Evolutionary conservation across 768 basidiomycete genomes (phyloP).

Genomic region (Glaciozyma martinii): DNA sequence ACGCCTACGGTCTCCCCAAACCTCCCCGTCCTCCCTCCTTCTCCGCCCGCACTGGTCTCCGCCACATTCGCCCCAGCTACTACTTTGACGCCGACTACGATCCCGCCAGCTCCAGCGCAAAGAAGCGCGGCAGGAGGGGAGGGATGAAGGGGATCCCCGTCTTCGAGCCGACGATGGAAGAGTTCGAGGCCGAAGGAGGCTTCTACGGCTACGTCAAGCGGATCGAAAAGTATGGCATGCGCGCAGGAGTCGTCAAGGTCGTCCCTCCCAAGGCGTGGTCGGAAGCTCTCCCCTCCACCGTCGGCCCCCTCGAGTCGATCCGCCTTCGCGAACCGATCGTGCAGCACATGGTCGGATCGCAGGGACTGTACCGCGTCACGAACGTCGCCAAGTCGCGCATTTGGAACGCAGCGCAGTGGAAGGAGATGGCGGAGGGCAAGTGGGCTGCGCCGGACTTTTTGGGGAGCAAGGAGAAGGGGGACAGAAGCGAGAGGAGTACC

Average conservation of each 20-base stretch:
- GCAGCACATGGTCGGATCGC: conserved; percentile 73
- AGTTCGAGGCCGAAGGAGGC: conserved; percentile 56
- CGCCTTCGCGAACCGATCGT: conserved; percentile 85
- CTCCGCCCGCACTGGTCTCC: no score
- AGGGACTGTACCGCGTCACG: conserved; percentile 75
- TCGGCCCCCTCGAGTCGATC: conserved; percentile 59
- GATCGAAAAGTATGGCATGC: conserved; percentile 80
- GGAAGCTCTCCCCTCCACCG: conserved; percentile 60
- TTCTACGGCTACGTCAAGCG: conserved; percentile 73
- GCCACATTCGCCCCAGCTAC: conserved; percentile 18
- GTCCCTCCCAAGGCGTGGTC: conserved; percentile 94
- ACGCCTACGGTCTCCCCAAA: no score
- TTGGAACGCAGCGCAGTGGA: conserved; percentile 83
- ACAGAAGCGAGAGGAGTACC: conserved; percentile 32
- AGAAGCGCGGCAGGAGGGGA: conserved; percentile 32
- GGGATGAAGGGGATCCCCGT: conserved; percentile 69
- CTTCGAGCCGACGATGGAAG: conserved; percentile 85
- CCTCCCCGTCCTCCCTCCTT: no score
- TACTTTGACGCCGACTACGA: conserved; percentile 32
- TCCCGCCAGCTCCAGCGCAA: conserved; percentile 23
- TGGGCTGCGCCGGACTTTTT: conserved; percentile 52
- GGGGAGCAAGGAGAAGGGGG: conserved; percentile 14
- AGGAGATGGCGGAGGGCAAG: conserved; percentile 63
- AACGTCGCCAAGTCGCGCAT: conserved; percentile 79
- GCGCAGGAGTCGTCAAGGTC: conserved; percentile 89